phyloP scores from a whole-genome alignment of 257 asterid genomes.

The Paulownia fortunei region DNA sequence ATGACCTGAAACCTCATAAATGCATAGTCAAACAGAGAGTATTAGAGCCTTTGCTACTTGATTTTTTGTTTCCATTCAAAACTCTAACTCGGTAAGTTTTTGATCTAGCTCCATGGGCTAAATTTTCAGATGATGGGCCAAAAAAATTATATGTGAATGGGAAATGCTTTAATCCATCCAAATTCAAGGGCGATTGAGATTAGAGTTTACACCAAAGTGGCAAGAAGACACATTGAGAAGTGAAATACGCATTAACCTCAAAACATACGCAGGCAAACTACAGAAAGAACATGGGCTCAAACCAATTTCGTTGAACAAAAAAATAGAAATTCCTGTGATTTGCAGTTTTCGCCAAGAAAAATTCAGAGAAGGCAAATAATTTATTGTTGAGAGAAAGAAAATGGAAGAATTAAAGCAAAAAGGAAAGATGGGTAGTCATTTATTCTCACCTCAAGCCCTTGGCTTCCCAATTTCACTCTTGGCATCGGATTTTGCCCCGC shows the following conservation, averaged over 20 bases:
- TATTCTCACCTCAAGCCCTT: conserved; percentile 57
- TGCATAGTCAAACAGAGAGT: not conserved
- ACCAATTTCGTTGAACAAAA: too few species aligned
- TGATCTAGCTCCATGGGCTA: not conserved
- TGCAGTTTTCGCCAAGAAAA: not conserved
- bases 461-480: conserved; percentile 55
- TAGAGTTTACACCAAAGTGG: not conserved
- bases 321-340: too few species aligned
- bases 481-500: conserved; percentile 41
- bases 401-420: not conserved
- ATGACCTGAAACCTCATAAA: not conserved
- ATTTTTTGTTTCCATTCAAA: not conserved
- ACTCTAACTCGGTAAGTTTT: not conserved
- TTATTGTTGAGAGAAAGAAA: not conserved
- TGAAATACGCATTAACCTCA: too few species aligned
- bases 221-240: too few species aligned
- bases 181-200: not conserved
- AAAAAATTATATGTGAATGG: too few species aligned
- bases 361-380: not conserved
- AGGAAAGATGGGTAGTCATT: not conserved
- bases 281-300: too few species aligned
- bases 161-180: not conserved
- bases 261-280: too few species aligned
- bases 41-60: not conserved
- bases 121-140: not conserved